Evolutionary conservation across 768 basidiomycete genomes (phyloP).

Genomic region (Trametes cinnabarina): DNA sequence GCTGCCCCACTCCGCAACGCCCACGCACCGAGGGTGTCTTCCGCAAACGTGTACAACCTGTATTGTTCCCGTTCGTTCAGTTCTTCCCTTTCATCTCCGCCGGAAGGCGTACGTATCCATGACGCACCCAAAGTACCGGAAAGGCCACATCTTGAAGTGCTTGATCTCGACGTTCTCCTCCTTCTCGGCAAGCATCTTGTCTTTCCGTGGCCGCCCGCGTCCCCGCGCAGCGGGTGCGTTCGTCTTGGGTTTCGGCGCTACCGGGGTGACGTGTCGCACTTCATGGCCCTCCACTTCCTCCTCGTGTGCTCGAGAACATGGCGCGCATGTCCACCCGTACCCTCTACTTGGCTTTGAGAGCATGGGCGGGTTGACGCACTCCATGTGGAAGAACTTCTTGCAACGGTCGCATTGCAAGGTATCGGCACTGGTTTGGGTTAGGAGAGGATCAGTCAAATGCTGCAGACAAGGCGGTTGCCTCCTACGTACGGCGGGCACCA

Average conservation of each 20-base stretch:
- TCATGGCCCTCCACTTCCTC: conserved; percentile 80
- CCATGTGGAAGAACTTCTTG: conserved; percentile 93
- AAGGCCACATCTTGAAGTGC: conserved; percentile 90
- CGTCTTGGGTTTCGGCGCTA: conserved; percentile 64
- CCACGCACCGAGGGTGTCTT: conserved; percentile 82
- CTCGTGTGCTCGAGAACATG: conserved; percentile 85
- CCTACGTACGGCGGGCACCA: conserved; percentile 83
- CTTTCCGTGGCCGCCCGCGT: conserved; percentile 76
- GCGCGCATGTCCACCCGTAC: conserved; percentile 96
- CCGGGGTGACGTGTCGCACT: conserved; percentile 52
- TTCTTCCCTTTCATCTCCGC: conserved; percentile 4
- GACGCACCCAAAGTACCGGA: conserved; percentile 93
- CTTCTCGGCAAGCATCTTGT: conserved; percentile 66
- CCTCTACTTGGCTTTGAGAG: conserved; percentile 90
- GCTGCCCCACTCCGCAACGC: not conserved
- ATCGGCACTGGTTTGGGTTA: conserved; percentile 55
- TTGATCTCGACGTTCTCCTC: conserved; percentile 78
- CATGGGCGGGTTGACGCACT: conserved; percentile 89
- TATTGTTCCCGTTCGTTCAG: conserved; percentile 17
- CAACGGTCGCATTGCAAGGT: conserved; percentile 89
- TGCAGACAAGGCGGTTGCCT: conserved; percentile 6
- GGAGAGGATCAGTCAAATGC: conserved; percentile 11
- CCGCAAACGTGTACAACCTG: conserved; percentile 87
- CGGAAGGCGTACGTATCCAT: not conserved
- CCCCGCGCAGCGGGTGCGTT: conserved; percentile 72